Conservation (phyloP, 805 yeast genomes). For the Candida schatavii region DNA sequence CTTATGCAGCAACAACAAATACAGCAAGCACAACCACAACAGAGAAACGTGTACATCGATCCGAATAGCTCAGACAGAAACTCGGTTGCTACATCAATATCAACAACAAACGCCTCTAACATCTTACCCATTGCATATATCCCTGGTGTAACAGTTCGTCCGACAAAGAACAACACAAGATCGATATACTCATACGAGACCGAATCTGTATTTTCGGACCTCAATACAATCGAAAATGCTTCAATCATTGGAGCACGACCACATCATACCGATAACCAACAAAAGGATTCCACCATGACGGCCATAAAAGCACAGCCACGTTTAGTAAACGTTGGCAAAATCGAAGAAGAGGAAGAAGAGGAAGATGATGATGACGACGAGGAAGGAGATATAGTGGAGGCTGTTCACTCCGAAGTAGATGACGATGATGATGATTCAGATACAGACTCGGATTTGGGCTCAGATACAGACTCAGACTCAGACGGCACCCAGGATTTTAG, state of each 20-base stretch:
- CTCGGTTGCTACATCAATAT: conserved; percentile 58
- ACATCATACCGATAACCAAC: conserved; percentile 10
- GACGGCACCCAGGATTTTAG: neutral
- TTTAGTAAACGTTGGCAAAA: conserved; percentile 55
- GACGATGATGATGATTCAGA: neutral
- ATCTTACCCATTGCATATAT: conserved; percentile 89
- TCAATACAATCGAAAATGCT: conserved; percentile 46
- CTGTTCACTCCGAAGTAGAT: neutral
- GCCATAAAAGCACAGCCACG: conserved; percentile 77
- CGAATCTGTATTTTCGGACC: conserved; percentile 41
- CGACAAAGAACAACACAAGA: conserved; percentile 43
- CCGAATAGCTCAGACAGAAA: conserved; percentile 21
- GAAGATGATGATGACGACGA: conserved; percentile 24
- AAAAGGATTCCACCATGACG: conserved; percentile 53
- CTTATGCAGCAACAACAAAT: conserved; percentile 6
- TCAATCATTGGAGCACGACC: conserved; percentile 35
- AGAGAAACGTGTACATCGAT: conserved; percentile 16
- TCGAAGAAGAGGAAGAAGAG: conserved; percentile 43
- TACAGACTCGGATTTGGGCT: neutral
- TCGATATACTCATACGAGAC: conserved; percentile 44
- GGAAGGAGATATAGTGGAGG: conserved; percentile 16
- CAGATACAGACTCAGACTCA: conserved; percentile 1
- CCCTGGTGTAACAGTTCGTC: conserved; percentile 82
- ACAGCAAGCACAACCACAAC: conserved; percentile 4
- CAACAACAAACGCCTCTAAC: conserved; percentile 77